phyloP scores from a whole-genome alignment of 2,329 filamentous ascomycete species.

The Exutisphaerella laricina region DNA sequence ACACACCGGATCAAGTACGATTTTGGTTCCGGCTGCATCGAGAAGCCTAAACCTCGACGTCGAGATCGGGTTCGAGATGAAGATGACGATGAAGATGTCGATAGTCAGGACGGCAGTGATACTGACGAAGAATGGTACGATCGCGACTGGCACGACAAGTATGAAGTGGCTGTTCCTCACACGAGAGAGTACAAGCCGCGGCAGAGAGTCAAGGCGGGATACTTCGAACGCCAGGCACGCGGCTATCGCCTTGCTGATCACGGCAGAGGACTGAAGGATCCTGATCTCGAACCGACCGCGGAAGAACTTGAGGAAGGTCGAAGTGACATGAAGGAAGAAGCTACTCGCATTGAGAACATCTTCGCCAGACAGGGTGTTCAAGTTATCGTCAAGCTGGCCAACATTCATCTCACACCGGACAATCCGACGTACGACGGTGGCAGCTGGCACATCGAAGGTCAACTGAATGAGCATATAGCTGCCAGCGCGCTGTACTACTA shows the following conservation, averaged over 20 bases:
- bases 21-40: constrained; percentile 1
- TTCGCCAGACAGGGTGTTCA: constrained; percentile 47
- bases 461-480: constrained; percentile 57
- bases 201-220: neutral
- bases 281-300: neutral
- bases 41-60: neutral
- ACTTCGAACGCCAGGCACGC: neutral
- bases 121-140: neutral
- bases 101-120: neutral
- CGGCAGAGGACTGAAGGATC: neutral
- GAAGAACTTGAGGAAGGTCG: neutral
- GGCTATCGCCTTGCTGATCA: neutral
- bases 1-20: neutral
- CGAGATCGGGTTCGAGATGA: no score
- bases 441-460: constrained; percentile 47
- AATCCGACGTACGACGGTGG: constrained; percentile 52
- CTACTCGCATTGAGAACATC: neutral
- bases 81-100: neutral
- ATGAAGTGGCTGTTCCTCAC: neutral
- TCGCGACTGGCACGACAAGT: neutral
- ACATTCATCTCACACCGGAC: constrained; percentile 54
- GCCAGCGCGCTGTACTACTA: constrained; percentile 59
- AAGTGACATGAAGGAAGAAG: neutral
- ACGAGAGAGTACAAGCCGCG: neutral
- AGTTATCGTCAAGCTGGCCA: constrained; percentile 58